phyloP scores from a whole-genome alignment of 1,284 basidiomycete species.

The Moniliophthora roreri region DNA sequence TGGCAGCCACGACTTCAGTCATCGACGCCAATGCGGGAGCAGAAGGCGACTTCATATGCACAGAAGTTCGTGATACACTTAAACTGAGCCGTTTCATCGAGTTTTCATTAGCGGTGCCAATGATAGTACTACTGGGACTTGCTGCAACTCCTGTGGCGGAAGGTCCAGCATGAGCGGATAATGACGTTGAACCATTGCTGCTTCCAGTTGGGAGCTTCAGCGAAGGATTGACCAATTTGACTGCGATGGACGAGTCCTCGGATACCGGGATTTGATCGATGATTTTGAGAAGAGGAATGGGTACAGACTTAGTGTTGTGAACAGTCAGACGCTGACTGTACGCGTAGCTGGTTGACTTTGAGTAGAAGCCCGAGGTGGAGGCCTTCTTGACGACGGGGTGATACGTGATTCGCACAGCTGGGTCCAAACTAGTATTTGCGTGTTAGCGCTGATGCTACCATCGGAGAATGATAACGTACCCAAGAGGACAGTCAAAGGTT shows the following conservation, averaged over 20 bases:
- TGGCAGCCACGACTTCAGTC: not conserved
- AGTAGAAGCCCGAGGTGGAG: slow-evolving; percentile 4
- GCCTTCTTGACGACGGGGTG: slow-evolving; percentile 6
- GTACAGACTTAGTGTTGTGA: slow-evolving; percentile 9
- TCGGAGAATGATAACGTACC: slow-evolving; percentile 23
- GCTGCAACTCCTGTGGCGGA: not conserved
- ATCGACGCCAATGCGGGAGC: not conserved
- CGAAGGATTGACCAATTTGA: slow-evolving; percentile 10
- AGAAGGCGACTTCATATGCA: not conserved
- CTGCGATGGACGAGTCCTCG: slow-evolving; percentile 7
- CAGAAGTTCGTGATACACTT: not conserved
- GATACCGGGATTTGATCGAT: slow-evolving; percentile 14
- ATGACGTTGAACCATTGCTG: not conserved
- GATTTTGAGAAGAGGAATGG: slow-evolving; percentile 7
- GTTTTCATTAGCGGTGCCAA: not conserved
- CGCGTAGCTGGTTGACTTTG: slow-evolving; percentile 1
- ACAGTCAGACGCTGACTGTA: slow-evolving; percentile 10
- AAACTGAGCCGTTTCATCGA: not conserved
- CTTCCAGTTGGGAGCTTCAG: not conserved
- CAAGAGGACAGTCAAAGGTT: slow-evolving; percentile 33
- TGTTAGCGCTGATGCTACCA: not conserved
- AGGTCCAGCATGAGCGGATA: not conserved
- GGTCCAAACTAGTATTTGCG: slow-evolving; percentile 7
- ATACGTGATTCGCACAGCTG: slow-evolving; percentile 10
- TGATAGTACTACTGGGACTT: not conserved